Evolutionary conservation across 164 flowering plant species (phyloP), one percentile per base, ranked within the genome.

Genomic region (Vitis labrusca): DNA sequence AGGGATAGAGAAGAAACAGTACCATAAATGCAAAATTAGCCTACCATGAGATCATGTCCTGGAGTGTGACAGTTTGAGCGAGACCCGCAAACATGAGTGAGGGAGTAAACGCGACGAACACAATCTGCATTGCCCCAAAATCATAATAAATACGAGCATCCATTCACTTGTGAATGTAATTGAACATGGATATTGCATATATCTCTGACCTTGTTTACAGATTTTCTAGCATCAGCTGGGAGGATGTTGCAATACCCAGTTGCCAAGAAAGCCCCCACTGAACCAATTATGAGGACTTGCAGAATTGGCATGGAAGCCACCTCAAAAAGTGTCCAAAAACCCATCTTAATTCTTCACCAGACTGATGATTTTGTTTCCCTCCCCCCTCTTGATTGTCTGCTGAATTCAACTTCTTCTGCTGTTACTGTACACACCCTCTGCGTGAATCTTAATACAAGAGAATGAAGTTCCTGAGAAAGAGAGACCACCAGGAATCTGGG

Each of bases 41-140:
- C 5, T 82, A 95, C 98, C 99, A 96, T 63, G 98, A 90, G 64
- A 93, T 84, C 19, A 96, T 87, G 77, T 93, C 95, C 68, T 91
- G 65, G 19, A 93, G 65, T 0, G 97, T 88, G 9, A 95, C 97
- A 47, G 97, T 85, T 77, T 84, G 76, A 64, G 94, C 92, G 10
- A 96, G 82, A 82, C 81, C 82, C 8, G 97, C 82, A 77, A 96
- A 91, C 78, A 91, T 81, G 63, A 96, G 91, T 0, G 87, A 66
- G 0, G 99, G 99, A 48, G 91, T 89, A 77, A 96, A 93, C 15
- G 85, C 87, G 63, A 82, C 59, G 79, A 93, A 96, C 67, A 93
- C 98, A 37, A 93, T 71, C 99, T 96, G 90, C 85, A 80, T 10
- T 37, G 44, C 44, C 44, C 44, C 44, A 37, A 37, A 37, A 37